A percentile compares a stretch with the other conserved stretches of the same genome.
Conservation (phyloP, 2,329 filamentous ascomycete genomes). For the Alternaria triticina region DNA sequence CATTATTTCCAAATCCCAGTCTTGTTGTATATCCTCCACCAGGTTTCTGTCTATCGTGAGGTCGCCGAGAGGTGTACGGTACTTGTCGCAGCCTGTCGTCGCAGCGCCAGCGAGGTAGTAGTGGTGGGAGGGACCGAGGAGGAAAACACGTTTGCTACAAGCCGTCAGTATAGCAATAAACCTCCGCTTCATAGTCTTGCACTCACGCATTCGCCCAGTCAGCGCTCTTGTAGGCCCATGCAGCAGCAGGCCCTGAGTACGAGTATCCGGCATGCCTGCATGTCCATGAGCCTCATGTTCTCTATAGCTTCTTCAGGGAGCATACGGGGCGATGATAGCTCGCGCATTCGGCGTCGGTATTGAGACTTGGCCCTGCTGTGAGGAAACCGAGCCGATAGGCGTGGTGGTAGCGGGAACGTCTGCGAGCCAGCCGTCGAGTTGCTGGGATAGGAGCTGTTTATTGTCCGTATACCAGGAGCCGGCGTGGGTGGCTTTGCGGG, state of each 20-base stretch:
- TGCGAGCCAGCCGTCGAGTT: constrained; percentile 78
- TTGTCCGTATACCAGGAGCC: constrained; percentile 84
- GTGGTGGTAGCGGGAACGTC: constrained; percentile 72
- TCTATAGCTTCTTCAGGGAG: constrained; percentile 6
- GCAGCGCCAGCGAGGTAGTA: constrained; percentile 79
- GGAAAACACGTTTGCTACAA: constrained; percentile 79
- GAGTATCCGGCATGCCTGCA: constrained; percentile 88
- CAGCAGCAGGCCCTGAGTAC: constrained; percentile 90
- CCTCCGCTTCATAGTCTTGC: not conserved
- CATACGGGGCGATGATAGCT: constrained; percentile 92
- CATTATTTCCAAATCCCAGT: constrained; percentile 58
- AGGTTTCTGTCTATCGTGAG: constrained; percentile 68
- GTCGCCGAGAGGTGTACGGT: constrained; percentile 76
- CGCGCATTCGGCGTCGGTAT: constrained; percentile 77
- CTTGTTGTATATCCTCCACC: constrained; percentile 53
- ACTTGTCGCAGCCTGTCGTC: constrained; percentile 73
- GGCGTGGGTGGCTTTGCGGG: constrained; percentile 74
- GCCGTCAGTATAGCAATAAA: not conserved
- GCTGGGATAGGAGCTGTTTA: constrained; percentile 62
- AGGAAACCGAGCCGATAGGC: constrained; percentile 59
- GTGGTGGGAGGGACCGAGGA: constrained; percentile 92
- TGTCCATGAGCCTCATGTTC: constrained; percentile 35
- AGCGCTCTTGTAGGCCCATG: constrained; percentile 90
- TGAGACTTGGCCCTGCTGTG: constrained; percentile 44
- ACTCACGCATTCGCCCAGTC: constrained; percentile 77